These are phyloP conservation scores for Sporothrix globosa DNA, from an alignment of 2,329 filamentous ascomycete species.

Conservation along the genomic window DNA sequence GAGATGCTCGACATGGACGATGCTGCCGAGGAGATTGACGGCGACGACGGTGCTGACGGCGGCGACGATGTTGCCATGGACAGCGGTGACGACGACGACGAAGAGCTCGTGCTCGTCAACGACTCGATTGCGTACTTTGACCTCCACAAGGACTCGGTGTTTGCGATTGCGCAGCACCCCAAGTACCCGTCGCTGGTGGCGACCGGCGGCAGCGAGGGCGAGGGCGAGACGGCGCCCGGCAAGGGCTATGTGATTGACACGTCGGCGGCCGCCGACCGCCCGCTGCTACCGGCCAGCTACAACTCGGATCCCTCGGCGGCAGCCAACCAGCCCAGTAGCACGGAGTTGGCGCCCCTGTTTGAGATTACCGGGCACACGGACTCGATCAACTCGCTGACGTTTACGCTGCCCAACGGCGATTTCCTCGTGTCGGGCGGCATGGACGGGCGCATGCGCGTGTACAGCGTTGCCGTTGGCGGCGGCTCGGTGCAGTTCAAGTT, in stretches of 20 bases:
- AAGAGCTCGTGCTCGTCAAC: slow-evolving; percentile 82
- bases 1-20: slow-evolving; percentile 78
- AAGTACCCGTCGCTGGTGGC: slow-evolving; percentile 75
- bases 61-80: slow-evolving; percentile 52
- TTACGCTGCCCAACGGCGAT: slow-evolving; percentile 80
- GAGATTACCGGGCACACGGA: slow-evolving; percentile 89
- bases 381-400: slow-evolving; percentile 83
- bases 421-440: slow-evolving; percentile 85
- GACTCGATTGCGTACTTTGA: slow-evolving; percentile 95
- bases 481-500: slow-evolving; percentile 53
- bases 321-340: slow-evolving; percentile 53
- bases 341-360: slow-evolving; percentile 66
- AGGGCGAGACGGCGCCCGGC: slow-evolving; percentile 65
- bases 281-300: slow-evolving; percentile 76
- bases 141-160: slow-evolving; percentile 85
- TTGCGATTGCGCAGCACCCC: slow-evolving; percentile 93
- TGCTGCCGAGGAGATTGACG: slow-evolving; percentile 73
- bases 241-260: slow-evolving; percentile 85
- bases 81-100: slow-evolving; percentile 41
- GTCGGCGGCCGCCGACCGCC: slow-evolving; percentile 62
- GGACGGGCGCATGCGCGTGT: slow-evolving; percentile 79
- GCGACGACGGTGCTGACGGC: slow-evolving; percentile 61
- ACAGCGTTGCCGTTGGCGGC: slow-evolving; percentile 58
- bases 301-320: slow-evolving; percentile 63
- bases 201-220: slow-evolving; percentile 75